These are phyloP conservation scores for Sporothrix curviconia DNA, from an alignment of 2,329 filamentous ascomycete genomes.

Conservation along the genomic window DNA sequence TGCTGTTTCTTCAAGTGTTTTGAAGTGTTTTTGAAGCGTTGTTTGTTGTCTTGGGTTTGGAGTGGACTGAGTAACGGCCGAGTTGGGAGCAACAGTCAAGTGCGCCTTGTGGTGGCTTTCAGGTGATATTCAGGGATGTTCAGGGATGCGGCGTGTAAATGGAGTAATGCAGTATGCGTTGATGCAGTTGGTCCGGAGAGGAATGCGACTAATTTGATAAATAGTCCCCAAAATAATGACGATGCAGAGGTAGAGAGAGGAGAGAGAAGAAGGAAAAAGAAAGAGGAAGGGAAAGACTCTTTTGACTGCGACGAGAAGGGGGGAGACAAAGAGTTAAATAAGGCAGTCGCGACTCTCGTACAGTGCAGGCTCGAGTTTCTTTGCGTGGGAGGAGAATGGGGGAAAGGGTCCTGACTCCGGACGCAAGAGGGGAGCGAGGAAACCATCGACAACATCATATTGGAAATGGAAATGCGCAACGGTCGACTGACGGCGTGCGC, in stretches of 20 bases:
- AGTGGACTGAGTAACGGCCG: too few relatives aligned
- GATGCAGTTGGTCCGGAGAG: neutral
- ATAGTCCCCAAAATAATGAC: too few relatives aligned
- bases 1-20: neutral
- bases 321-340: neutral
- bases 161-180: neutral
- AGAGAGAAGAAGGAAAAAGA: neutral
- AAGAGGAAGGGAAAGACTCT: neutral
- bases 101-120: neutral
- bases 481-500: too few relatives aligned
- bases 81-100: too few relatives aligned
- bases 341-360: too few relatives aligned
- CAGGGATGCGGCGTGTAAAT: neutral
- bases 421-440: neutral
- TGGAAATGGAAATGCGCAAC: slow-evolving; percentile 3
- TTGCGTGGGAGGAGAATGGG: too few relatives aligned
- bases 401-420: neutral
- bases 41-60: neutral
- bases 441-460: slow-evolving; percentile 4
- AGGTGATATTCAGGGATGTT: neutral
- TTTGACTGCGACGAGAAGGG: too few relatives aligned
- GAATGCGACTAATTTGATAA: too few relatives aligned
- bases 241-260: neutral
- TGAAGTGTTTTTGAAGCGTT: neutral
- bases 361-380: too few relatives aligned